phyloP scores from a whole-genome alignment of 129 eudicot species.

The Tanacetum coccineum region DNA sequence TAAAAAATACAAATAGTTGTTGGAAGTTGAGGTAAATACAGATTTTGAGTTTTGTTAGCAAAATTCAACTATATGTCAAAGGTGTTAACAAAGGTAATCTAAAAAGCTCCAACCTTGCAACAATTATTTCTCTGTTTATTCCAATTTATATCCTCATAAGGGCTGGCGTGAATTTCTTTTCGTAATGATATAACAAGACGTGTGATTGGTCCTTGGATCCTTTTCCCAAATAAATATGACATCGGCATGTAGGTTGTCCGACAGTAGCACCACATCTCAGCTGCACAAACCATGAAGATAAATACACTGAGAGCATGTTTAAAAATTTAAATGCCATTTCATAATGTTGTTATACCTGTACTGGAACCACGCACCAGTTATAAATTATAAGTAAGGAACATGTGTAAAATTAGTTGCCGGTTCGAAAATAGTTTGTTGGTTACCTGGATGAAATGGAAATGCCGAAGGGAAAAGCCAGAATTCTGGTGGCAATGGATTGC shows the following conservation, averaged over 20 bases:
- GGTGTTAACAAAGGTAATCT: too few relatives aligned
- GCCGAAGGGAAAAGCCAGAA: constrained; percentile 59
- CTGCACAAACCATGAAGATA: constrained; percentile 23
- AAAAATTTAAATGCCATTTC: background rate
- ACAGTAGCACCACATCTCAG: constrained; percentile 66
- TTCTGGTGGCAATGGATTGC: constrained; percentile 77
- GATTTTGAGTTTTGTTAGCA: background rate
- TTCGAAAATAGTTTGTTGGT: background rate
- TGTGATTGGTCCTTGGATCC: constrained; percentile 41
- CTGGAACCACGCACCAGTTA: background rate
- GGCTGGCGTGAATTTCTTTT: constrained; percentile 32
- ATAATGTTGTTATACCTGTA: background rate
- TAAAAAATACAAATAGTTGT: too few relatives aligned
- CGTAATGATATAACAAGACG: constrained; percentile 33
- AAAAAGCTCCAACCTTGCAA: constrained; percentile 38
- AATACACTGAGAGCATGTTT: background rate
- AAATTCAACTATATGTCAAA: too few relatives aligned
- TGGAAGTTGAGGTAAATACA: background rate
- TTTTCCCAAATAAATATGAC: constrained; percentile 55
- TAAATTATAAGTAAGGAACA: too few relatives aligned
- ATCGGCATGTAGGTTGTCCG: constrained; percentile 58
- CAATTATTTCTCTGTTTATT: constrained; percentile 50
- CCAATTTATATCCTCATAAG: constrained; percentile 33
- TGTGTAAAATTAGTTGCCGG: too few relatives aligned
- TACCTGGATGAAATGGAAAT: constrained; percentile 76